A percentile compares a stretch with the other conserved stretches of the same genome.
Evolutionary conservation across 1,139 yeast genomes (phyloP).

Genomic region (Blastobotrys arbuscula): DNA sequence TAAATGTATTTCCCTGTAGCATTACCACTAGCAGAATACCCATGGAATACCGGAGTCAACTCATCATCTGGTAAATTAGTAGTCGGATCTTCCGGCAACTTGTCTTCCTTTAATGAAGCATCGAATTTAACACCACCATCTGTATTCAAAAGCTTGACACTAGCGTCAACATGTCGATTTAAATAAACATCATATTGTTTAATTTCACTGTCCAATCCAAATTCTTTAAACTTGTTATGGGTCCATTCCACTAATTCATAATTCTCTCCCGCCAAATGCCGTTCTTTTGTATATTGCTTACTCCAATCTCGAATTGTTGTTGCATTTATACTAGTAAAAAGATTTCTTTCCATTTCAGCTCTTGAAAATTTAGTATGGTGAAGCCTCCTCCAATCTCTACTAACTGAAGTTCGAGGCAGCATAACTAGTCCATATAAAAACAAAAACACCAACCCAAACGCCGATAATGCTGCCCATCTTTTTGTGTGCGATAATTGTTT

Average conservation of each 20-base stretch:
- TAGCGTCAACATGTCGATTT: slow-evolving; percentile 55
- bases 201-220: slow-evolving; percentile 48
- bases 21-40: slow-evolving; percentile 64
- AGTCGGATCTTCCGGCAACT: slow-evolving; percentile 62
- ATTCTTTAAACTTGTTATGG: slow-evolving; percentile 52
- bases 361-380: slow-evolving; percentile 37
- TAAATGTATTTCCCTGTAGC: slow-evolving; percentile 54
- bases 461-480: slow-evolving; percentile 8
- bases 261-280: slow-evolving; percentile 73
- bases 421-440: slow-evolving; percentile 63
- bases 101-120: slow-evolving; percentile 71
- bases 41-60: slow-evolving; percentile 55
- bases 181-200: slow-evolving; percentile 57
- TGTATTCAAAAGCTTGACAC: slow-evolving; percentile 41
- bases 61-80: slow-evolving; percentile 45
- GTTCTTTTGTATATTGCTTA: slow-evolving; percentile 46
- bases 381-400: slow-evolving; percentile 73
- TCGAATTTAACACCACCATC: slow-evolving; percentile 42
- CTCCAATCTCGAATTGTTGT: slow-evolving; percentile 28
- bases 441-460: slow-evolving; percentile 50
- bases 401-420: slow-evolving; percentile 79
- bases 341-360: slow-evolving; percentile 31
- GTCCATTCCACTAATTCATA: slow-evolving; percentile 63
- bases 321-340: slow-evolving; percentile 28
- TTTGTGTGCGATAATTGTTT: background rate